Evolutionary conservation across 148 eudicot species (phyloP).

Genomic region (Spergularia bocconei): DNA sequence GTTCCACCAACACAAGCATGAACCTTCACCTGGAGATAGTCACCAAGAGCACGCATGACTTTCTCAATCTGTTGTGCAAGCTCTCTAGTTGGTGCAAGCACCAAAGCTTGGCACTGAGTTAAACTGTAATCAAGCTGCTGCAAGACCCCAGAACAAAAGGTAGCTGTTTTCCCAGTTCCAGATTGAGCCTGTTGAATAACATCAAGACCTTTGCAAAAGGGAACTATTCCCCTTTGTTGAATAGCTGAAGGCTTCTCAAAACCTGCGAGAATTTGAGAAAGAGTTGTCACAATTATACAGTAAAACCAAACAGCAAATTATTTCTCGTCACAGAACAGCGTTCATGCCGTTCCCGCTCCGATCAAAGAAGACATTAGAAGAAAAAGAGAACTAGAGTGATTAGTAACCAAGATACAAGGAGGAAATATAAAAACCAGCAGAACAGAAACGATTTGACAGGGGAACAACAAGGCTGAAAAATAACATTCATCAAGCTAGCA

Average conservation of each 20-base stretch:
- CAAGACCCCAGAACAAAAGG: slow-evolving; percentile 47
- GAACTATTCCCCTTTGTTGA: slow-evolving; percentile 53
- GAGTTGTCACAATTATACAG: neutral
- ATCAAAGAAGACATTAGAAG: neutral
- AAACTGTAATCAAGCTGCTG: slow-evolving; percentile 42
- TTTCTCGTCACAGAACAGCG: no score
- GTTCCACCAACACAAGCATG: slow-evolving; percentile 54
- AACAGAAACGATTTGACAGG: no score
- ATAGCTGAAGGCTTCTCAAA: slow-evolving; percentile 53
- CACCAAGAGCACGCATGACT: slow-evolving; percentile 54
- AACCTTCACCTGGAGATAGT: slow-evolving; percentile 47
- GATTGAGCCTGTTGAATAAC: slow-evolving; percentile 53
- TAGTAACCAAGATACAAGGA: no score
- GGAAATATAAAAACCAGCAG: no score
- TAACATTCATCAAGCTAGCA: no score
- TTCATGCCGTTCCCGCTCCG: no score
- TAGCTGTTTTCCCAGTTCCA: slow-evolving; percentile 51
- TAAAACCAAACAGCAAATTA: no score
- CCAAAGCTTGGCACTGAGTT: slow-evolving; percentile 50
- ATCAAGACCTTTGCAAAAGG: slow-evolving; percentile 48
- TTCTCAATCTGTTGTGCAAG: slow-evolving; percentile 54
- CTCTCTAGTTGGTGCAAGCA: slow-evolving; percentile 49
- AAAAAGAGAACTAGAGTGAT: neutral
- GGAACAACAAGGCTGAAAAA: no score
- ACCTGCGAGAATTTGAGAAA: slow-evolving; percentile 22